A percentile compares a stretch with the other conserved stretches of the same genome.
These are phyloP conservation scores for thale cress (Arabidopsis thaliana) DNA, from an alignment of 345 rosid species.

Conservation along the genomic window DNA sequence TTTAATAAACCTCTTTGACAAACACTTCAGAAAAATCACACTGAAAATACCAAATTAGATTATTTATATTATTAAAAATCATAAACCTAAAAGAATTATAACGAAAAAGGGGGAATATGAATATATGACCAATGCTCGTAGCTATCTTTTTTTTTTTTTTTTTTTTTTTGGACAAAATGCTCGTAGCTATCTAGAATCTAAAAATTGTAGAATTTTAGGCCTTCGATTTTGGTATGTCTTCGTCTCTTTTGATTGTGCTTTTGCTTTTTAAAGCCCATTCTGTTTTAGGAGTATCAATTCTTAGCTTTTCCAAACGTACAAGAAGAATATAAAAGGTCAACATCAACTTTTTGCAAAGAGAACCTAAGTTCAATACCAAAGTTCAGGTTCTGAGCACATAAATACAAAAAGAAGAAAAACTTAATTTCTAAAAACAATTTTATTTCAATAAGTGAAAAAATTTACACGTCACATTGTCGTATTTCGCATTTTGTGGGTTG, in stretches of 20 bases:
- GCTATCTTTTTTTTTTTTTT: too few species aligned
- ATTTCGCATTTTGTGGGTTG: conserved; percentile 10
- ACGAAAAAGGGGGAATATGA: conserved; percentile 17
- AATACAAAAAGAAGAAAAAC: conserved; percentile 38
- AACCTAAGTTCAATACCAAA: conserved; percentile 17
- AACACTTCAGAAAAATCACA: not conserved
- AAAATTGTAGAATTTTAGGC: conserved; percentile 42
- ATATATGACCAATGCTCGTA: conserved; percentile 17
- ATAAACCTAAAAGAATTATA: conserved; percentile 5
- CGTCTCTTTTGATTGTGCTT: conserved; percentile 30
- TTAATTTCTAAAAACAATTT: not conserved
- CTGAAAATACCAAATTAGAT: not conserved
- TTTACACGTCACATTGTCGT: conserved; percentile 19
- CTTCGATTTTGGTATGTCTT: conserved; percentile 39
- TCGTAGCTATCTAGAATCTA: conserved; percentile 38
- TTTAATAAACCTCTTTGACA: not conserved
- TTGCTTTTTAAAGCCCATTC: conserved; percentile 40
- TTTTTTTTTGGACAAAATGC: too few species aligned
- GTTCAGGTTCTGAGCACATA: conserved; percentile 27
- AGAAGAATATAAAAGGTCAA: conserved; percentile 39
- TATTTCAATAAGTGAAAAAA: conserved; percentile 14
- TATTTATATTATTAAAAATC: not conserved
- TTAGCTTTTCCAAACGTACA: conserved; percentile 26
- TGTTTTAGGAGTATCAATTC: conserved; percentile 12
- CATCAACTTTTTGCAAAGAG: conserved; percentile 40